These are phyloP conservation scores for Adansonia digitata DNA, from an alignment of 345 rosid genomes.

Conservation along the genomic window DNA sequence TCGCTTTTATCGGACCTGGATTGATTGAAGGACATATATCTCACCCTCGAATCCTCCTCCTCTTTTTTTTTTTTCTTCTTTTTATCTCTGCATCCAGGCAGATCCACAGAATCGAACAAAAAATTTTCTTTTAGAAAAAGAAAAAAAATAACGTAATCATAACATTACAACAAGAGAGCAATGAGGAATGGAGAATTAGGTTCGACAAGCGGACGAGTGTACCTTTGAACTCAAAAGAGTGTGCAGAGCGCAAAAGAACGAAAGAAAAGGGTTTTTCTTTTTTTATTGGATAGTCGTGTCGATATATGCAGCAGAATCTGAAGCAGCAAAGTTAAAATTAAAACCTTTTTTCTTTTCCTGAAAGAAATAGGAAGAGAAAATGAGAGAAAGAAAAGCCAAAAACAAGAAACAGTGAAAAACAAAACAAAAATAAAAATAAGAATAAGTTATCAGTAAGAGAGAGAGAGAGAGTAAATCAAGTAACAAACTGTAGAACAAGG, in stretches of 20 bases:
- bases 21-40: conserved; percentile 97
- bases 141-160: neutral
- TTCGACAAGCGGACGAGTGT: conserved; percentile 5
- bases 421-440: neutral
- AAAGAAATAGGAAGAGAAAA: neutral
- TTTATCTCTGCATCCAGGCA: conserved; percentile 19
- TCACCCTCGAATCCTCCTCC: conserved; percentile 32
- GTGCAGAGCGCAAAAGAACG: neutral
- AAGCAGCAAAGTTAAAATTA: neutral
- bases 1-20: conserved; percentile 76
- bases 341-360: neutral
- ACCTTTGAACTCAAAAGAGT: conserved; percentile 30
- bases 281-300: conserved; percentile 50
- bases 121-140: too few species aligned
- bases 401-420: neutral
- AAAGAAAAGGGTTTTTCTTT: conserved; percentile 42
- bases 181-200: neutral
- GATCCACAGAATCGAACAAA: conserved; percentile 19
- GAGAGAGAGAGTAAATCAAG: neutral
- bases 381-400: neutral
- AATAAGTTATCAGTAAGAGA: neutral
- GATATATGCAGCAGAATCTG: neutral
- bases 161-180: neutral
- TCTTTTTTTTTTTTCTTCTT: neutral
- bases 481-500: neutral